phyloP scores from a whole-genome alignment of 2,329 filamentous ascomycete genomes.

The Monilinia laxa region DNA sequence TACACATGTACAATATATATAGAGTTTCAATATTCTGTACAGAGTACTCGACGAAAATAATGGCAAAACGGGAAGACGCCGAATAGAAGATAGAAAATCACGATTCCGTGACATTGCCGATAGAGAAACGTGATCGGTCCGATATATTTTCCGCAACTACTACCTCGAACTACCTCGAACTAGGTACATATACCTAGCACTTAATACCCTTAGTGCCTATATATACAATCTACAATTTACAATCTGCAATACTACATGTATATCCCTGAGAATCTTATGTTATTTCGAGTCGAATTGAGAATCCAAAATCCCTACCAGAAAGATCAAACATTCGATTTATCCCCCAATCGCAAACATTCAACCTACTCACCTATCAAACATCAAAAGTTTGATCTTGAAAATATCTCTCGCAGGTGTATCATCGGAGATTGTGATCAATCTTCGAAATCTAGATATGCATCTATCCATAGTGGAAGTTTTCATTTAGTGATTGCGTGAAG shows the following conservation, averaged over 20 bases:
- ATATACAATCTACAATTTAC: too few species aligned
- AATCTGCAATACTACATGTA: too few species aligned
- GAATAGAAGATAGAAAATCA: too few species aligned
- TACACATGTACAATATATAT: too few species aligned
- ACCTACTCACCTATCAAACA: too few species aligned
- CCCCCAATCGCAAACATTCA: neutral
- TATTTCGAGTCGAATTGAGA: too few species aligned
- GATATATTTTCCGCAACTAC: conserved; percentile 2
- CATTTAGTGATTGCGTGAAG: neutral
- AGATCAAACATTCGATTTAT: neutral
- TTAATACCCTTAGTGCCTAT: too few species aligned
- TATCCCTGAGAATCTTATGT: too few species aligned
- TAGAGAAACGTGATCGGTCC: neutral
- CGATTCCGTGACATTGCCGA: too few species aligned
- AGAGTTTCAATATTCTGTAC: too few species aligned
- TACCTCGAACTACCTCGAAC: too few species aligned
- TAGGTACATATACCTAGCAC: too few species aligned
- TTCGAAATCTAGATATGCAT: neutral
- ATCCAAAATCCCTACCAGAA: neutral
- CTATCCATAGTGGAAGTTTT: neutral
- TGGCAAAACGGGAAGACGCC: neutral
- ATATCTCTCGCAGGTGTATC: neutral
- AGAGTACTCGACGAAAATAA: neutral
- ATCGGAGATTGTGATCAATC: neutral
- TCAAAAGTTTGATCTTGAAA: neutral